Percentiles rank a stretch among this genome's conserved stretches.
Conservation (phyloP, 2,329 filamentous ascomycete species). For the Verticillium klebahnii region DNA sequence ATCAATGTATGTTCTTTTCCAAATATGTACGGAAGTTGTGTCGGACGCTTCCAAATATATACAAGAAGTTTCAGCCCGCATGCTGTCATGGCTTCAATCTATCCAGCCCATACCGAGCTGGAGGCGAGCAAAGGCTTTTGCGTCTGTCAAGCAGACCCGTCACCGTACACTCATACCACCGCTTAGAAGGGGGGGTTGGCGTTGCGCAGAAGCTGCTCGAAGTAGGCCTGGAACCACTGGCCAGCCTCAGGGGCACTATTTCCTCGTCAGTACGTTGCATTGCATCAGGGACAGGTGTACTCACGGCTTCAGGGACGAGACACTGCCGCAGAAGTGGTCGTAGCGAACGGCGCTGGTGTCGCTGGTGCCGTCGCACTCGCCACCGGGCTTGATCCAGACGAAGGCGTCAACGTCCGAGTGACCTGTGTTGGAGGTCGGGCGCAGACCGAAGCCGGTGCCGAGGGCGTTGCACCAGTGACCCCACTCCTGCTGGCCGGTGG, state of each 20-base stretch:
- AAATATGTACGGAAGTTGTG: background rate
- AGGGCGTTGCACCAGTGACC: constrained; percentile 66
- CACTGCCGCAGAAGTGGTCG: constrained; percentile 49
- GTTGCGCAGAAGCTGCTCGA: constrained; percentile 51
- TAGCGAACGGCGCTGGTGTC: constrained; percentile 44
- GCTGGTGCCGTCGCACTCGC: constrained; percentile 49
- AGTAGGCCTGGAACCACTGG: constrained; percentile 61
- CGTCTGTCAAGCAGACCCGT: background rate
- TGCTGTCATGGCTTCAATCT: background rate
- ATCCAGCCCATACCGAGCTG: background rate
- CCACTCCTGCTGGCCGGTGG: constrained; percentile 56
- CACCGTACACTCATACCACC: background rate
- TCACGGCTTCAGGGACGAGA: constrained; percentile 53
- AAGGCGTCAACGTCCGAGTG: constrained; percentile 58
- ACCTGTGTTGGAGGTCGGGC: constrained; percentile 59
- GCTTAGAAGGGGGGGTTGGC: constrained; percentile 45
- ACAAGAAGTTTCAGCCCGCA: background rate
- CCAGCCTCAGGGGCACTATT: constrained; percentile 60
- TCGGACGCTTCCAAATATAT: background rate
- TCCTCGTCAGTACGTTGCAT: background rate
- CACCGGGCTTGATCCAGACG: constrained; percentile 68
- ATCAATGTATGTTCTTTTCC: background rate
- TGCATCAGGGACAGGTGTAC: background rate
- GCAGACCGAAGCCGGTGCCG: constrained; percentile 59
- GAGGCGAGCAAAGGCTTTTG: background rate